Conservation (phyloP, 2,329 filamentous ascomycete genomes). For the Colletotrichum graminicola region DNA sequence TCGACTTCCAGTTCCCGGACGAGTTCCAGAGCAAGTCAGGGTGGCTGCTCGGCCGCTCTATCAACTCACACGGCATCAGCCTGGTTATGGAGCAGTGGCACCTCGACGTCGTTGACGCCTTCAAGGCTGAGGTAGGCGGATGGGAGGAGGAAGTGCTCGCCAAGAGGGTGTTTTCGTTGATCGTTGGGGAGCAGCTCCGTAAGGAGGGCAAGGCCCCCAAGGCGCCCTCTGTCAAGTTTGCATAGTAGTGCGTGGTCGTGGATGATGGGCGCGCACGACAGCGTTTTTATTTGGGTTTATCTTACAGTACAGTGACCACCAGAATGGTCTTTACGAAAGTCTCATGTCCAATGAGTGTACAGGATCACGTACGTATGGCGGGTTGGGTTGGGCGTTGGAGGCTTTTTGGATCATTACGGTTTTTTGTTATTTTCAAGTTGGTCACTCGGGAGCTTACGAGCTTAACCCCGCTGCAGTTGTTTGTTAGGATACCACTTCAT, state of each 20-base stretch:
- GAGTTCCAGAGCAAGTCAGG: conserved; percentile 48
- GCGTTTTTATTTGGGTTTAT: conserved; percentile 9
- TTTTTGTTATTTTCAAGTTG: conserved; percentile 11
- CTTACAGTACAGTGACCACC: conserved; percentile 45
- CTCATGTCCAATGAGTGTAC: conserved; percentile 19
- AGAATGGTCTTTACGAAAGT: conserved; percentile 21
- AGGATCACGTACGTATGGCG: conserved; percentile 15
- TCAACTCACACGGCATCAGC: conserved; percentile 59
- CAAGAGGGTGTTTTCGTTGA: conserved; percentile 66
- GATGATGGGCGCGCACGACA: conserved; percentile 8
- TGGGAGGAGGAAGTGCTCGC: conserved; percentile 65
- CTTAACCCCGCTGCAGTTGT: conserved; percentile 21
- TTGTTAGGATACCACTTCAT: conserved; percentile 42
- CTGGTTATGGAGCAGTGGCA: conserved; percentile 68
- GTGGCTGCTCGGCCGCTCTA: conserved; percentile 61
- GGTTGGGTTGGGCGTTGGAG: conserved; percentile 26
- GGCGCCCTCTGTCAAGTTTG: conserved; percentile 33
- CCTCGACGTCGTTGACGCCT: conserved; percentile 68
- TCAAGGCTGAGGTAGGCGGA: conserved; percentile 59
- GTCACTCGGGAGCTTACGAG: conserved; percentile 23
- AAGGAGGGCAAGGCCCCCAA: conserved; percentile 32
- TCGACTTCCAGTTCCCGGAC: conserved; percentile 51
- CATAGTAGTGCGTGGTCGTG: background rate
- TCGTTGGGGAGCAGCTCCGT: conserved; percentile 63
- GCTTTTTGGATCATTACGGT: background rate